phyloP scores from a whole-genome alignment of 495 filamentous ascomycete species.

The Clohesyomyces aquaticus region DNA sequence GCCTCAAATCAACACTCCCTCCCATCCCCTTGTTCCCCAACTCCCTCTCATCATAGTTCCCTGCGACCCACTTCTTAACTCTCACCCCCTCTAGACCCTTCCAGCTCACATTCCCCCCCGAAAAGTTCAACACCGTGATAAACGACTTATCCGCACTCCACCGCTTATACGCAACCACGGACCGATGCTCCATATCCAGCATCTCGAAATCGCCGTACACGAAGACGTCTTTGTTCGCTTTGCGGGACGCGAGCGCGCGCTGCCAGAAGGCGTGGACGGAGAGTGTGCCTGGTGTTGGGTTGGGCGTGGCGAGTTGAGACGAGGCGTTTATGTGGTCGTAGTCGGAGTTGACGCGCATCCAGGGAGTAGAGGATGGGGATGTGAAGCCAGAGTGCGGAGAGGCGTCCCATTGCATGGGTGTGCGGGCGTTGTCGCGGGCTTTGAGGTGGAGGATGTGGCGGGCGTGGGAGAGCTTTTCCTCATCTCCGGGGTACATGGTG shows the following conservation, averaged over 20 bases:
- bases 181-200: slow-evolving; percentile 43
- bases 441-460: slow-evolving; percentile 42
- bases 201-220: slow-evolving; percentile 53
- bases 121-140: slow-evolving; percentile 52
- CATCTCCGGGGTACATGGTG: slow-evolving; percentile 38
- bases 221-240: slow-evolving; percentile 50
- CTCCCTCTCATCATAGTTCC: slow-evolving; percentile 47
- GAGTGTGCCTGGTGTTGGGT: slow-evolving; percentile 36
- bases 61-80: slow-evolving; percentile 49
- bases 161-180: slow-evolving; percentile 50
- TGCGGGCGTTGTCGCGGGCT: slow-evolving; percentile 48
- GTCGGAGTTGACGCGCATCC: slow-evolving; percentile 50
- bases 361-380: slow-evolving; percentile 37
- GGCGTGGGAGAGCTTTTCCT: slow-evolving; percentile 36
- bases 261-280: slow-evolving; percentile 54
- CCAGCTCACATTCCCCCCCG: slow-evolving; percentile 48
- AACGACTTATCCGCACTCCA: slow-evolving; percentile 43
- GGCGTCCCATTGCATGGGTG: slow-evolving; percentile 48
- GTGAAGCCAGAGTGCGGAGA: slow-evolving; percentile 47
- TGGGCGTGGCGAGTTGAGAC: slow-evolving; percentile 34
- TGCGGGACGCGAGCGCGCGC: slow-evolving; percentile 46
- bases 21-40: slow-evolving; percentile 35
- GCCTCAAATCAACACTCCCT: slow-evolving; percentile 39
- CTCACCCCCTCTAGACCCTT: slow-evolving; percentile 41
- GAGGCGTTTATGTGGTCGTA: slow-evolving; percentile 45